A percentile compares a stretch with the other conserved stretches of the same genome.
phyloP scores from a whole-genome alignment of 2,329 filamentous ascomycete species.

The Whalleya microplaca region DNA sequence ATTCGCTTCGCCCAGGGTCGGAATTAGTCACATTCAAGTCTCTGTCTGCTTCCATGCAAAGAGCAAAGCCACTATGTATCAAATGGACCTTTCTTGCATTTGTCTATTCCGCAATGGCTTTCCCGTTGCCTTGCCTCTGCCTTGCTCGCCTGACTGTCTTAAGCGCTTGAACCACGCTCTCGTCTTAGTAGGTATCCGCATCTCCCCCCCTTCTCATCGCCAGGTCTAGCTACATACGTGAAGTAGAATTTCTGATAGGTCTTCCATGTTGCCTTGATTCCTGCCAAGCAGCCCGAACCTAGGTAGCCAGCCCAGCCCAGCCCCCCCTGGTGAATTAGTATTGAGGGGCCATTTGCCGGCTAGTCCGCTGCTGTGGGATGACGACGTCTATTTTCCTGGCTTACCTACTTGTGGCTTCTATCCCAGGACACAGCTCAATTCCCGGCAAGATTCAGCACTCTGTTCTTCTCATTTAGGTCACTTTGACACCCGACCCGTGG shows the following conservation, averaged over 20 bases:
- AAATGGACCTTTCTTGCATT: constrained; percentile 8
- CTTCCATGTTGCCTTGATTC: constrained; percentile 30
- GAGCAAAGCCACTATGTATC: constrained; percentile 20
- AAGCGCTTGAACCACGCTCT: not conserved
- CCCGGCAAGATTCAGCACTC: constrained; percentile 18
- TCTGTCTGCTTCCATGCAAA: not conserved
- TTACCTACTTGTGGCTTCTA: constrained; percentile 21
- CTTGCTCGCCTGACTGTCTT: constrained; percentile 15
- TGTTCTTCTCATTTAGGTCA: constrained; percentile 10
- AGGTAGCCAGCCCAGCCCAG: not conserved
- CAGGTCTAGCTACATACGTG: constrained; percentile 10
- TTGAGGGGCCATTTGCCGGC: too few relatives aligned
- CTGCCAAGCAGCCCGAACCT: constrained; percentile 24
- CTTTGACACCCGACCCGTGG: constrained; percentile 22
- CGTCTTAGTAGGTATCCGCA: not conserved
- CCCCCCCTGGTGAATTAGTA: too few relatives aligned
- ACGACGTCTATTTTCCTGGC: constrained; percentile 31
- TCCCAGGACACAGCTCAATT: constrained; percentile 14
- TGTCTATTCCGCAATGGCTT: not conserved
- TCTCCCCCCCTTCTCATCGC: constrained; percentile 2
- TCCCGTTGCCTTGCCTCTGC: constrained; percentile 4
- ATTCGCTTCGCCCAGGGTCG: not conserved
- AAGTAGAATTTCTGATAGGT: not conserved
- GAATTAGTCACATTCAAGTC: not conserved
- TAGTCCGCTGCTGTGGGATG: constrained; percentile 32